Base-by-base conservation (phyloP, 2,329 filamentous ascomycete genomes). In the Macrophomina pseudophaseolina region DNA sequence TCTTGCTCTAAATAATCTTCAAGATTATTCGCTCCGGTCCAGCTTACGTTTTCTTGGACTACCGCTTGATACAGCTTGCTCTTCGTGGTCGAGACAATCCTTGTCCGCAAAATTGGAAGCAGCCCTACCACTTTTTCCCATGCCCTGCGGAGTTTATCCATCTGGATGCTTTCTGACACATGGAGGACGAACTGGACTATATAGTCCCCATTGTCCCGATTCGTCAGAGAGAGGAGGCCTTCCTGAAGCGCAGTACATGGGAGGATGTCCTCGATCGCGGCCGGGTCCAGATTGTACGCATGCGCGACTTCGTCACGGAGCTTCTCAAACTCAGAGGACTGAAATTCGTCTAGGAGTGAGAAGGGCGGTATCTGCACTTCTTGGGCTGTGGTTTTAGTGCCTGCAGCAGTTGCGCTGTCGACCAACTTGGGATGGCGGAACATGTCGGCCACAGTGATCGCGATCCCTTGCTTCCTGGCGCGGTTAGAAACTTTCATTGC, bases 201-300 rank as follows among this genome's bases (percentile, higher is more conserved):
- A 44, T 87, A 88, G 0, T 83, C 81, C 51, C 84, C 84, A 33
- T 79, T 78, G 30, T 82, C 77, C 71, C 84, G 84, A 66, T 80
- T 79, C 3, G 85, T 84, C 4, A 87, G 72, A 0, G 84, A 83
- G 76, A 87, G 82, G 2, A 87, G 78, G 1, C 82, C 84, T 70
- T 86, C 84, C 68, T 88, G 85, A 1, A 86, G 75, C 0, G 84
- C 81, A 0, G 84, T 85, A 74, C 84, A 86, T 1, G 85, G 85
- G 63, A 85, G 87, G 0, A 85, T 73, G 67, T 87, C 85, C 33
- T 30, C 8, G 14, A 38, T 9, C 11, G 32, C 7, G 32, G 5
- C 53, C 18, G 4, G n/a, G 7, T 23, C 12, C 32, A 42, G 12
- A 5, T 23, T n/a, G 4, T 16, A 40, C n/a, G n/a, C n/a, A n/a